These are phyloP conservation scores for Aspergillus transmontanensis DNA, from an alignment of 2,329 filamentous ascomycete genomes.

Conservation along the genomic window DNA sequence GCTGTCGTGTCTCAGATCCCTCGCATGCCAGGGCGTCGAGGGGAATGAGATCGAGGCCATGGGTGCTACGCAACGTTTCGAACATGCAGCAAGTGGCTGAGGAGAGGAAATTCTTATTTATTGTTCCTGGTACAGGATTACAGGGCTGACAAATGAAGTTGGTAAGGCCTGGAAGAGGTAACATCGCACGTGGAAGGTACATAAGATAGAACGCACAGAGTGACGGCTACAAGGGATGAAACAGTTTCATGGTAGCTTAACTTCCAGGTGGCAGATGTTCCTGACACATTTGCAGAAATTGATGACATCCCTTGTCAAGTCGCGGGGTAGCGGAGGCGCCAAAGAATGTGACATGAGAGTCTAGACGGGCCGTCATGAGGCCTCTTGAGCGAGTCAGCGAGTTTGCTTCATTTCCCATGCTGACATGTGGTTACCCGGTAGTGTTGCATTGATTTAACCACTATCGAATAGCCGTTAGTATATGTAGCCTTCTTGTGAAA, in stretches of 20 bases:
- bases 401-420: not conserved
- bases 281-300: not conserved
- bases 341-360: not conserved
- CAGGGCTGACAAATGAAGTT: not conserved
- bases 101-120: not conserved
- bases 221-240: not conserved
- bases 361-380: not conserved
- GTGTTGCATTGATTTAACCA: not conserved
- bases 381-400: not conserved
- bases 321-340: not conserved
- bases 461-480: not conserved
- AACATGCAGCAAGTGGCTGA: not conserved
- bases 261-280: not conserved
- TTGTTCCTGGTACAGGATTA: not conserved
- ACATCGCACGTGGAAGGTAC: not conserved
- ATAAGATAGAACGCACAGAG: not conserved
- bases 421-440: not conserved
- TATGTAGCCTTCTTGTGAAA: not conserved
- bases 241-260: not conserved
- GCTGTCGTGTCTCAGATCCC: not conserved
- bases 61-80: not conserved
- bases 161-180: not conserved
- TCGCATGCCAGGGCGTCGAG: not conserved
- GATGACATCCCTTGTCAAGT: not conserved
- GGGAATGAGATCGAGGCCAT: not conserved